Conservation (phyloP, 2,329 filamentous ascomycete species). For the Calonectria ilicicola region DNA sequence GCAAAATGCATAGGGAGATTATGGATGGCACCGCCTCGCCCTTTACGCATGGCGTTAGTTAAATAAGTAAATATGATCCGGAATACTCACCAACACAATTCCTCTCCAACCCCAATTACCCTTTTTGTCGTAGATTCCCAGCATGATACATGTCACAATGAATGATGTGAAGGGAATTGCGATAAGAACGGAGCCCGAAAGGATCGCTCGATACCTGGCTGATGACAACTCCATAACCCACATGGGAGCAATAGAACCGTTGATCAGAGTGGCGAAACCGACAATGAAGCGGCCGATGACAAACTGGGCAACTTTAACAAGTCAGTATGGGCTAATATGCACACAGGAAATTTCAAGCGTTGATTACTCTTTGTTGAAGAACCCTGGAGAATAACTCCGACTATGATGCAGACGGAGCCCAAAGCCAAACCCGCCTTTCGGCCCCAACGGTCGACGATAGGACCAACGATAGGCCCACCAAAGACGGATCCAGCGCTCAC, state of each 20-base stretch:
- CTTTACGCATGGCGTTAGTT: neutral
- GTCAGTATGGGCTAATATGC: neutral
- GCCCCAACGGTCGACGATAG: slow-evolving; percentile 21
- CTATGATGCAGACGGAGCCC: slow-evolving; percentile 20
- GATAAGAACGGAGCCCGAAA: slow-evolving; percentile 14
- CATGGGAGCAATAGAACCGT: slow-evolving; percentile 20
- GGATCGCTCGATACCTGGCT: slow-evolving; percentile 16
- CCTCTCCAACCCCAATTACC: slow-evolving; percentile 24
- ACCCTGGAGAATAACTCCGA: slow-evolving; percentile 21
- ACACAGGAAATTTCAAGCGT: neutral
- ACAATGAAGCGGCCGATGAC: slow-evolving; percentile 20
- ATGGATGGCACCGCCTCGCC: slow-evolving; percentile 21
- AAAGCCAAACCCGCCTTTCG: slow-evolving; percentile 15
- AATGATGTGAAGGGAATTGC: slow-evolving; percentile 20
- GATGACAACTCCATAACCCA: slow-evolving; percentile 23
- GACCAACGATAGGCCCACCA: slow-evolving; percentile 19
- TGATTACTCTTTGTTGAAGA: slow-evolving; percentile 8
- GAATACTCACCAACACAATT: slow-evolving; percentile 19
- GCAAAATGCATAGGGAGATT: slow-evolving; percentile 15
- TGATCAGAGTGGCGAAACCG: slow-evolving; percentile 19
- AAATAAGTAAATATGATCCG: neutral
- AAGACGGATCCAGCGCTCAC: slow-evolving; percentile 20
- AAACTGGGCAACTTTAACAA: slow-evolving; percentile 6
- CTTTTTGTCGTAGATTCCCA: slow-evolving; percentile 22
- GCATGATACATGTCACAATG: slow-evolving; percentile 15